A percentile compares a stretch with the other conserved stretches of the same genome.
Evolutionary conservation across 73 alveolate genomes (phyloP).

Genomic region (Paramecium sonneborni): DNA sequence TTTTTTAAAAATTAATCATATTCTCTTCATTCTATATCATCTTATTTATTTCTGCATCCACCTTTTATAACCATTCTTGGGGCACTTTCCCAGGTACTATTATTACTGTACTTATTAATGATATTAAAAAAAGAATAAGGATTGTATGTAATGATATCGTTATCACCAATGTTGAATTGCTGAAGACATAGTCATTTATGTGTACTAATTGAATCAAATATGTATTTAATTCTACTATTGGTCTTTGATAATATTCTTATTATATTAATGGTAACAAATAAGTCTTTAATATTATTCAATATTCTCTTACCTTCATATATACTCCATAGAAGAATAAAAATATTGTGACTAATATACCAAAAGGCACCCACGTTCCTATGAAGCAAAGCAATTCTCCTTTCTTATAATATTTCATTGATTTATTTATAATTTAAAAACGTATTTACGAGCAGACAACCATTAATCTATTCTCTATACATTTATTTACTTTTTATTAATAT

Average conservation of each 20-base stretch:
- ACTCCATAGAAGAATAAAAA: conserved; percentile 35
- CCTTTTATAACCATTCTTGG: not conserved
- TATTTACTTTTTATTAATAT: not conserved
- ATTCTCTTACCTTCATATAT: not conserved
- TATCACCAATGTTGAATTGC: not conserved
- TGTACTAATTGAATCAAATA: conserved; percentile 1
- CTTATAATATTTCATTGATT: not conserved
- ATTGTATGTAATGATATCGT: not conserved
- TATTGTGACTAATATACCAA: not conserved
- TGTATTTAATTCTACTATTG: not conserved
- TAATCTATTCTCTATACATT: not conserved
- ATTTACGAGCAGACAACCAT: not conserved
- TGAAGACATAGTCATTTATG: conserved; percentile 37
- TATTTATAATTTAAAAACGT: not conserved
- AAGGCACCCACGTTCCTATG: conserved; percentile 31
- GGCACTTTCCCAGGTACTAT: conserved; percentile 27
- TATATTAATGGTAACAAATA: not conserved
- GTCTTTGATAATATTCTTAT: not conserved
- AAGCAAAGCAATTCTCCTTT: not conserved
- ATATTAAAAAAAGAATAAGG: not conserved
- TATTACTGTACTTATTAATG: conserved; percentile 12
- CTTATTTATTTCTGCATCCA: not conserved
- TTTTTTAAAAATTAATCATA: not conserved
- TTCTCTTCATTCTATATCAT: conserved; percentile 17
- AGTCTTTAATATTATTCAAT: not conserved